Percentiles rank a stretch among this genome's conserved stretches.
These are phyloP conservation scores for Pseudozyma tsukubaensis DNA, from an alignment of 1,284 basidiomycete genomes.

Conservation along the genomic window DNA sequence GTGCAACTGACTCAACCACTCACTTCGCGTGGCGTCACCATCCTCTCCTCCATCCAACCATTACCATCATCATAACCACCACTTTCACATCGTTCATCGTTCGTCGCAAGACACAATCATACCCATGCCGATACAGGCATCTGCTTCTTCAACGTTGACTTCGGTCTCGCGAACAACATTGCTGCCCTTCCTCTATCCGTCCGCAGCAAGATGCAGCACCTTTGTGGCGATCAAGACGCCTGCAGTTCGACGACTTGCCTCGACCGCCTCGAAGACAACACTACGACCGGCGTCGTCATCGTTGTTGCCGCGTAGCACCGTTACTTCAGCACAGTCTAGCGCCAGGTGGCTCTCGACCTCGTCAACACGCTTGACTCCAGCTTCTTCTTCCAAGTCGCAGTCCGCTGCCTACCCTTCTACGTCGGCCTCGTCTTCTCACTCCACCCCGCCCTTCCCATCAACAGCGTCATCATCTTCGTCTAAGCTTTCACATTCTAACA, in stretches of 20 bases:
- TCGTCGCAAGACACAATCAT: neutral
- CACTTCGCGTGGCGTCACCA: neutral
- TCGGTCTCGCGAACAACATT: conserved; percentile 21
- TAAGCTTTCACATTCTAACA: neutral
- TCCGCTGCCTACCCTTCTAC: conserved; percentile 5
- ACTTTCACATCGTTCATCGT: neutral
- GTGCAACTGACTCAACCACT: neutral
- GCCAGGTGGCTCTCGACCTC: conserved; percentile 22
- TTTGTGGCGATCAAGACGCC: neutral
- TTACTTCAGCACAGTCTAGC: neutral
- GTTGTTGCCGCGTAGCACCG: conserved; percentile 10
- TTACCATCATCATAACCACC: conserved; percentile 10
- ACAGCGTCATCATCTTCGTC: neutral
- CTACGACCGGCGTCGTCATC: conserved; percentile 22
- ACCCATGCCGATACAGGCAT: conserved; percentile 20
- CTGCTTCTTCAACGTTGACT: conserved; percentile 8
- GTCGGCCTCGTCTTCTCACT: conserved; percentile 2
- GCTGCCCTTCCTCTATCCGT: conserved; percentile 40
- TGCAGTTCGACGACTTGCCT: conserved; percentile 11
- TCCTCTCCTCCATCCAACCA: neutral
- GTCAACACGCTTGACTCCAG: conserved; percentile 3
- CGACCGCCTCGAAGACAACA: neutral
- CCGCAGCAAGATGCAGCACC: conserved; percentile 19
- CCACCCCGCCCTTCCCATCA: conserved; percentile 12
- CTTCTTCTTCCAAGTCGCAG: conserved; percentile 23